A percentile compares a stretch with the other conserved stretches of the same genome.
Evolutionary conservation across 2,329 filamentous ascomycete genomes (phyloP).

Genomic region (Fusarium circinatum): DNA sequence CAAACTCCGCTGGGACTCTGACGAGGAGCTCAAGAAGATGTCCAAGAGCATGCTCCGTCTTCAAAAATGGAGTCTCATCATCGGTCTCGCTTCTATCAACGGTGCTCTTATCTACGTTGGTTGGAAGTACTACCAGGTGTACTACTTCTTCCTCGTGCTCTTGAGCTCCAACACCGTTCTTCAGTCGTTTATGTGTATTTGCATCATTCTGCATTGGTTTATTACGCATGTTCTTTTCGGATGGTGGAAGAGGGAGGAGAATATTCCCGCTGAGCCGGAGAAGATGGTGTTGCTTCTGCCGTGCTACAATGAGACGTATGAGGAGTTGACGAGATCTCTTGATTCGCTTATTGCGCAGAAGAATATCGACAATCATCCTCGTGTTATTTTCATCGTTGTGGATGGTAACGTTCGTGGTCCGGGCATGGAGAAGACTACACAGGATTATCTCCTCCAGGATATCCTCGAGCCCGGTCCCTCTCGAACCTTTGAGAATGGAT

Average conservation of each 20-base stretch:
- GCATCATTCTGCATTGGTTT: conserved; percentile 48
- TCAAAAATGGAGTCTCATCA: conserved; percentile 54
- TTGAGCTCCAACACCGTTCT: conserved; percentile 58
- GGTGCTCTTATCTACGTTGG: conserved; percentile 51
- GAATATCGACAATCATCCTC: conserved; percentile 54
- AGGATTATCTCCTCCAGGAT: conserved; percentile 58
- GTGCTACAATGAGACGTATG: conserved; percentile 60
- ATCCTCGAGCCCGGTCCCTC: conserved; percentile 53
- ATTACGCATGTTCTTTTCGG: conserved; percentile 47
- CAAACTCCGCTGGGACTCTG: conserved; percentile 53
- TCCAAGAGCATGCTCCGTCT: conserved; percentile 51
- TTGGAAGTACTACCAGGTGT: conserved; percentile 52
- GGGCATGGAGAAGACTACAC: conserved; percentile 60
- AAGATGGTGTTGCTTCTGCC: conserved; percentile 58
- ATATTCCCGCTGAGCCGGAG: conserved; percentile 52
- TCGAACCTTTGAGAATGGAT: conserved; percentile 54
- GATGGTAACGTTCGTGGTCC: conserved; percentile 59
- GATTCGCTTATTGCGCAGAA: conserved; percentile 58
- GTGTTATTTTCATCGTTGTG: conserved; percentile 59
- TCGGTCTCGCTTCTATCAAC: conserved; percentile 50
- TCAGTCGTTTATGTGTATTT: conserved; percentile 55
- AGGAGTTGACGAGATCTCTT: conserved; percentile 56
- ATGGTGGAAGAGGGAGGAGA: conserved; percentile 46
- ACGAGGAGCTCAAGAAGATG: conserved; percentile 52
- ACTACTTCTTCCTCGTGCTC: conserved; percentile 57